Percentiles rank a stretch among this genome's conserved stretches.
phyloP scores from a whole-genome alignment of 495 filamentous ascomycete species.

The Collariella sp. region DNA sequence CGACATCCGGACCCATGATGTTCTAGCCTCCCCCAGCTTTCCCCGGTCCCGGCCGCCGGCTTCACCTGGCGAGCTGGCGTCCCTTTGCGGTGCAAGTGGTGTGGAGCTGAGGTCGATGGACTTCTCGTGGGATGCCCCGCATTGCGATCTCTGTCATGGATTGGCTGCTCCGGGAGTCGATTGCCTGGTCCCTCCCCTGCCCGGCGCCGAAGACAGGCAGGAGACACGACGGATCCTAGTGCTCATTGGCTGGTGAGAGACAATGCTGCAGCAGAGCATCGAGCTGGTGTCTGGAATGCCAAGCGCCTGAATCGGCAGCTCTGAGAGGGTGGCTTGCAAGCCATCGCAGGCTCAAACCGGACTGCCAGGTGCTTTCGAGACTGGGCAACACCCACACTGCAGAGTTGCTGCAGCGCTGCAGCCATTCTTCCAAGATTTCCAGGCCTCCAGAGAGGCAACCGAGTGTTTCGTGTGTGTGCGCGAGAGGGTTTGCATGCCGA shows the following conservation, averaged over 20 bases:
- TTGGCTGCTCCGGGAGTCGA: conserved; percentile 12
- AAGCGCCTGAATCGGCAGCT: background rate
- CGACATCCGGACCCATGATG: conserved; percentile 10
- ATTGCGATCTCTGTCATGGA: conserved; percentile 8
- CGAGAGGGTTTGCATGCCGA: background rate
- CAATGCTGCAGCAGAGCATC: conserved; percentile 3
- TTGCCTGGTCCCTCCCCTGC: background rate
- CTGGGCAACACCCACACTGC: background rate
- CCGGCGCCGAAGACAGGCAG: background rate
- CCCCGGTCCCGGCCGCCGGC: conserved; percentile 1
- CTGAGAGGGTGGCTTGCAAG: background rate
- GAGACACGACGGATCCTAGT: background rate
- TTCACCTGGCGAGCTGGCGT: conserved; percentile 16
- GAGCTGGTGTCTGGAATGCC: background rate
- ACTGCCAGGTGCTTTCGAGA: background rate
- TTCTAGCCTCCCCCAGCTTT: conserved; percentile 4
- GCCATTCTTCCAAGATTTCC: background rate
- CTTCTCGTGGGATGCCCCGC: conserved; percentile 13
- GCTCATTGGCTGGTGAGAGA: conserved; percentile 14
- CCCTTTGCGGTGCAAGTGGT: conserved; percentile 5
- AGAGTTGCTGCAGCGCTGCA: too few species aligned
- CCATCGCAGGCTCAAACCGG: background rate
- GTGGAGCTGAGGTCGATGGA: conserved; percentile 11
- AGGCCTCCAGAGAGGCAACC: background rate
- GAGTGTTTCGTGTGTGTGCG: background rate